Evolutionary conservation across 1,139 yeast genomes (phyloP).

Genomic region (Hanseniaspora uvarum): DNA sequence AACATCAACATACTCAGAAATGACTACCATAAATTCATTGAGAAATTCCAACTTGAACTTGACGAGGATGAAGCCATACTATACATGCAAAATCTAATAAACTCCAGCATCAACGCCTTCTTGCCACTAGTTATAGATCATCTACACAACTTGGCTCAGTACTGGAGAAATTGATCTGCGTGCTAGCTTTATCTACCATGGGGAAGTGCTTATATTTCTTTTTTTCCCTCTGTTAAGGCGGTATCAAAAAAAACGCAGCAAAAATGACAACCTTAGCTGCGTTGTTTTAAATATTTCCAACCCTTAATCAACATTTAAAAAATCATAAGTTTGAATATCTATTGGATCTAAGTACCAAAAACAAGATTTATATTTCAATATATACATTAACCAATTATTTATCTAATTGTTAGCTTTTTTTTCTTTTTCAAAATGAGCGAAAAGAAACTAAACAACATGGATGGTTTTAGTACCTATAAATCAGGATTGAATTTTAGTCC

Average conservation of each 20-base stretch:
- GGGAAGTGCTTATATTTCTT: background rate
- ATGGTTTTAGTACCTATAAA: background rate
- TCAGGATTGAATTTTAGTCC: background rate
- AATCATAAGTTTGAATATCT: no score
- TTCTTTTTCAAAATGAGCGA: background rate
- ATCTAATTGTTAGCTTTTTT: no score
- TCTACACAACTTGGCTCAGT: conserved; percentile 88
- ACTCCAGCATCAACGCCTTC: conserved; percentile 86
- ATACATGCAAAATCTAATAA: conserved; percentile 86
- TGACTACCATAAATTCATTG: conserved; percentile 71
- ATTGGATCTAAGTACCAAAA: no score
- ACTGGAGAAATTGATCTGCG: conserved; percentile 67
- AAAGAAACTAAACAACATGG: background rate
- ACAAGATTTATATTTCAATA: no score
- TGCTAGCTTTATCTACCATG: background rate
- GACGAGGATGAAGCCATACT: conserved; percentile 90
- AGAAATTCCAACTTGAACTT: conserved; percentile 85
- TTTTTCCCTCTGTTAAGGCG: background rate
- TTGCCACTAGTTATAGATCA: conserved; percentile 92
- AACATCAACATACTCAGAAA: conserved; percentile 8
- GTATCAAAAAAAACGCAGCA: background rate
- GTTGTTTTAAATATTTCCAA: background rate
- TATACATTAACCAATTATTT: no score
- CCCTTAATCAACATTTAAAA: background rate
- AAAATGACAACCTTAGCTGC: background rate